These are phyloP conservation scores for Chlorella sp. DNA, from an alignment of 139 green algal genomes.

Conservation along the genomic window DNA sequence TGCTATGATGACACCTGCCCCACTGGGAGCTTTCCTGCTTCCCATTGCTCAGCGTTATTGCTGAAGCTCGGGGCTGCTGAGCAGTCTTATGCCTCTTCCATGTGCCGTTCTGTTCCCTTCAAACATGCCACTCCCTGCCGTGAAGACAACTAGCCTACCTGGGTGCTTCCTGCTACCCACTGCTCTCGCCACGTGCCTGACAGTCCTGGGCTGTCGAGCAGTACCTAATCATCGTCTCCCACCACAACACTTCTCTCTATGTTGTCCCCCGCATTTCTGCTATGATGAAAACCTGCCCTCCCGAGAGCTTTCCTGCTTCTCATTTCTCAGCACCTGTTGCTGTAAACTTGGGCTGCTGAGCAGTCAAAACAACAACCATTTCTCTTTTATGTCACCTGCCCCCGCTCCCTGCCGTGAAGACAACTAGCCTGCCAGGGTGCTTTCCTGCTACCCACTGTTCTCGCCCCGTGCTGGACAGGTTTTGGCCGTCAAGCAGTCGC, in stretches of 20 bases:
- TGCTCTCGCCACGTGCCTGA: too few relatives aligned
- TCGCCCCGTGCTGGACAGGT: not conserved
- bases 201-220: slow-evolving; percentile 13
- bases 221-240: too few relatives aligned
- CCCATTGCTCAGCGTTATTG: not conserved
- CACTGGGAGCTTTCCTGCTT: slow-evolving; percentile 19
- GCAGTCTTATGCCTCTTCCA: too few relatives aligned
- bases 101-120: too few relatives aligned
- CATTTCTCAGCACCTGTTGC: not conserved
- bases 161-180: slow-evolving; percentile 16
- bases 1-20: slow-evolving; percentile 15
- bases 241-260: too few relatives aligned
- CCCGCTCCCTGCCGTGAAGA: too few relatives aligned
- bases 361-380: too few relatives aligned
- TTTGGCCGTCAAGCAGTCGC: slow-evolving; percentile 6
- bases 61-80: not conserved
- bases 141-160: not conserved
- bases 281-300: not conserved
- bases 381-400: too few relatives aligned
- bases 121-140: too few relatives aligned
- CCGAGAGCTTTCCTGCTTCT: slow-evolving; percentile 17
- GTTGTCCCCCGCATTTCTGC: not conserved
- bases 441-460: slow-evolving; percentile 20
- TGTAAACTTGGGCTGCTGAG: not conserved
- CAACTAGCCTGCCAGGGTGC: not conserved